Percentiles rank a stretch among this genome's conserved stretches.
Conservation (phyloP, 768 basidiomycete genomes). For the Astraeus odoratus region DNA sequence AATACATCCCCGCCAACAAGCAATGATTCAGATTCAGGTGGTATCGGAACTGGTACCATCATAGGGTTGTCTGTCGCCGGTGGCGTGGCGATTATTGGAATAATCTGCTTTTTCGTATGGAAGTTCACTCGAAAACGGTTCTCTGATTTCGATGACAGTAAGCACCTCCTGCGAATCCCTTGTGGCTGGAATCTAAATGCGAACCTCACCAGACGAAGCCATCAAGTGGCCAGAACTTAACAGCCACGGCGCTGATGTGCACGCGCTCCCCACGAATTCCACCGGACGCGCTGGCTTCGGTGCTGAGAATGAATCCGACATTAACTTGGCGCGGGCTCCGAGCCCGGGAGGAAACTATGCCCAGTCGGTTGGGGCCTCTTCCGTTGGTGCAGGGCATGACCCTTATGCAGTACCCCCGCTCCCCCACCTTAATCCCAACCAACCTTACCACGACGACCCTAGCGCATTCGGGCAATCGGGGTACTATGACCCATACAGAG, state of each 20-base stretch:
- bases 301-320: slow-evolving; percentile 53
- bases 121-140: slow-evolving; percentile 80
- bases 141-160: slow-evolving; percentile 72
- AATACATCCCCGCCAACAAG: slow-evolving; percentile 19
- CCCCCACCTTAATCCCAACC: slow-evolving; percentile 72
- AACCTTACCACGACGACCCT: slow-evolving; percentile 73
- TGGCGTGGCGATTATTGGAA: slow-evolving; percentile 64
- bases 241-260: slow-evolving; percentile 45
- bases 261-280: slow-evolving; percentile 61
- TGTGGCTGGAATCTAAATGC: slow-evolving; percentile 1
- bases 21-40: slow-evolving; percentile 15
- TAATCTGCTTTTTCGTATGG: slow-evolving; percentile 76
- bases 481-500: slow-evolving; percentile 79
- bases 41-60: slow-evolving; percentile 63
- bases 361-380: slow-evolving; percentile 39
- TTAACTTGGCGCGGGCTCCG: slow-evolving; percentile 48
- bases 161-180: slow-evolving; percentile 22
- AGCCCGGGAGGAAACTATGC: slow-evolving; percentile 40
- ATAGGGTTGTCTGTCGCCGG: slow-evolving; percentile 77
- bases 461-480: slow-evolving; percentile 29
- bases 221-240: slow-evolving; percentile 92
- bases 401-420: slow-evolving; percentile 82
- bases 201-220: slow-evolving; percentile 50
- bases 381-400: slow-evolving; percentile 35
- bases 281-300: slow-evolving; percentile 67